Conservation (phyloP, 1,284 basidiomycete species). For the Trametes polyzona region DNA sequence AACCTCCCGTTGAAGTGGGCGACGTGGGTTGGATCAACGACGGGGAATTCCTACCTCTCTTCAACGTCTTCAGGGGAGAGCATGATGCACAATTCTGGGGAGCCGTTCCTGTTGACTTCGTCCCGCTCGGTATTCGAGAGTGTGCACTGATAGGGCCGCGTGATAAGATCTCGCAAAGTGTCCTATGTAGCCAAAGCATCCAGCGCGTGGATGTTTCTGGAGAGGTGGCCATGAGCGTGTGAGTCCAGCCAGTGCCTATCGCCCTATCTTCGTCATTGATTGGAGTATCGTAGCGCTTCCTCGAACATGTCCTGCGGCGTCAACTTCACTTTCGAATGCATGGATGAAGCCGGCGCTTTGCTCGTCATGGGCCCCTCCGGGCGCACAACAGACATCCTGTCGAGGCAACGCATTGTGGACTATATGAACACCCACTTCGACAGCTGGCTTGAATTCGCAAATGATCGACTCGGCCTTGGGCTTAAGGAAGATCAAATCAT, state of each 20-base stretch:
- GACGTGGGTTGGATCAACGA: not conserved
- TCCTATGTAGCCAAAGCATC: constrained; percentile 10
- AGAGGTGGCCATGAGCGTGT: not conserved
- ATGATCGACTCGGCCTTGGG: not conserved
- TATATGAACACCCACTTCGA: constrained; percentile 11
- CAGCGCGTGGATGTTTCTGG: not conserved
- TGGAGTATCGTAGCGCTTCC: not conserved
- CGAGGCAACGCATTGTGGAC: not conserved
- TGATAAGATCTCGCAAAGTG: not conserved
- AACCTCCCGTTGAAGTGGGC: not conserved
- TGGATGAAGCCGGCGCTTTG: constrained; percentile 8
- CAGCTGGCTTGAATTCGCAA: constrained; percentile 9
- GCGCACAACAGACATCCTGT: not conserved
- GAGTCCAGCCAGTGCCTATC: not conserved
- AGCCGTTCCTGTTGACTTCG: not conserved
- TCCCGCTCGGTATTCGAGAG: not conserved
- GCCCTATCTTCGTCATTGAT: not conserved
- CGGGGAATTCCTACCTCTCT: constrained; percentile 23
- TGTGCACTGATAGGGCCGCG: not conserved
- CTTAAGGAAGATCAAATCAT: constrained; percentile 11
- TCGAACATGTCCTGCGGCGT: not conserved
- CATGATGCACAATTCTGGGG: not conserved
- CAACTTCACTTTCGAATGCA: constrained; percentile 1
- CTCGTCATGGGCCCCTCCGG: constrained; percentile 16
- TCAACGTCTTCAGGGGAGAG: constrained; percentile 13